A percentile compares a stretch with the other conserved stretches of the same genome.
phyloP scores from a whole-genome alignment of 2,329 filamentous ascomycete species.

The Scedosporium minutisporum region DNA sequence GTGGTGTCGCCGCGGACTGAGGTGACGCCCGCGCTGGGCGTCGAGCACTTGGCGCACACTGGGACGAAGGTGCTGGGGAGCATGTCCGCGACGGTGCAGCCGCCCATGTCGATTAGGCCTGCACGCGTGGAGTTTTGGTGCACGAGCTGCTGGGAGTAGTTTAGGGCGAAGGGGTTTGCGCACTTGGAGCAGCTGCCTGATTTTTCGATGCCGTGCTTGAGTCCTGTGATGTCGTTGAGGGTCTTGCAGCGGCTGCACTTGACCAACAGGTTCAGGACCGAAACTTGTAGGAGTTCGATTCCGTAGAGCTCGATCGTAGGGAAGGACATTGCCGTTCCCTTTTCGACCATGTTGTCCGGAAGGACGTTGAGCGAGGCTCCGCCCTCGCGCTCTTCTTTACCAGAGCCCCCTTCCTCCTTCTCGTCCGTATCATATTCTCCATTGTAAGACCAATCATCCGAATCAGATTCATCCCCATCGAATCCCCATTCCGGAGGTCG shows the following conservation, averaged over 20 bases:
- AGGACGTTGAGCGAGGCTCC: not conserved
- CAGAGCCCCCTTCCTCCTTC: not conserved
- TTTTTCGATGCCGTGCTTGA: conserved; percentile 48
- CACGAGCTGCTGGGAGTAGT: conserved; percentile 59
- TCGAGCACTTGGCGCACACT: conserved; percentile 69
- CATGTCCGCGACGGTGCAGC: conserved; percentile 66
- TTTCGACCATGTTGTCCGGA: conserved; percentile 31
- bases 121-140: conserved; percentile 65
- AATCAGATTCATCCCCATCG: conserved; percentile 30
- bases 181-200: conserved; percentile 50
- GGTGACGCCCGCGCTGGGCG: conserved; percentile 55
- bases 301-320: conserved; percentile 67
- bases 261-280: conserved; percentile 56
- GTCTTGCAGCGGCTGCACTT: conserved; percentile 77
- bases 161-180: conserved; percentile 38
- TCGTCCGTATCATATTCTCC: conserved; percentile 20
- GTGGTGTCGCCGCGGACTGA: conserved; percentile 65
- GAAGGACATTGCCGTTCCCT: conserved; percentile 69
- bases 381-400: not conserved
- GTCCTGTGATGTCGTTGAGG: conserved; percentile 55
- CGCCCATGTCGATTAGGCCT: conserved; percentile 68
- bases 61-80: conserved; percentile 72
- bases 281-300: conserved; percentile 65
- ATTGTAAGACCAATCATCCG: conserved; percentile 35
- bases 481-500: conserved; percentile 67